Percentiles rank a stretch among this genome's conserved stretches.
Conservation (phyloP, 768 basidiomycete species). For the Clitopilus hobsonii region DNA sequence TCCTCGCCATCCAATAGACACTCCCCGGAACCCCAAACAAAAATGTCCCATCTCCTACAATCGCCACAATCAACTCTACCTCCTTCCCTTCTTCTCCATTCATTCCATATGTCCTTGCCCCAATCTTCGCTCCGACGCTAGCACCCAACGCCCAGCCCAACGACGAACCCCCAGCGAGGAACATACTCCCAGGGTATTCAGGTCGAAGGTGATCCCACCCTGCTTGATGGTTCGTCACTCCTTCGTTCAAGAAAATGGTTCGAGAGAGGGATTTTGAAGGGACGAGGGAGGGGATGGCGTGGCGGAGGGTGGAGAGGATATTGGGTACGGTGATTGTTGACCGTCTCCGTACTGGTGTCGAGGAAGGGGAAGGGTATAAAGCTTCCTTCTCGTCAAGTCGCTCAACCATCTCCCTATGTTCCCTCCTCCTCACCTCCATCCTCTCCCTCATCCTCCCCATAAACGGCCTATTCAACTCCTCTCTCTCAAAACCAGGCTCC, state of each 20-base stretch:
- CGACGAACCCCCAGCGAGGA: constrained; percentile 59
- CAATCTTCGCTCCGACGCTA: constrained; percentile 54
- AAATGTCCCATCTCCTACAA: constrained; percentile 71
- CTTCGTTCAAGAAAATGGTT: constrained; percentile 56
- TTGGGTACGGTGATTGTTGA: constrained; percentile 24
- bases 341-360: no score
- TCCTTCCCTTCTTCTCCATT: constrained; percentile 5
- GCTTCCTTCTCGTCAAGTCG: not conserved
- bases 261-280: constrained; percentile 13
- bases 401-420: not conserved
- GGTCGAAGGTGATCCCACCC: constrained; percentile 59
- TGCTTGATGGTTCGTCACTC: constrained; percentile 48
- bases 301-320: constrained; percentile 44
- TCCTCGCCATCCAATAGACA: constrained; percentile 69
- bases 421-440: constrained; percentile 10
- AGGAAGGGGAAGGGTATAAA: not conserved
- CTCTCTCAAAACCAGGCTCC: constrained; percentile 36
- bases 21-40: constrained; percentile 64
- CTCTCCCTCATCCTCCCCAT: constrained; percentile 6
- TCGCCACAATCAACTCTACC: constrained; percentile 48
- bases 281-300: constrained; percentile 23
- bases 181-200: constrained; percentile 41
- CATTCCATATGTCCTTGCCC: constrained; percentile 20
- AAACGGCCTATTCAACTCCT: constrained; percentile 5
- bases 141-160: constrained; percentile 69